A percentile compares a stretch with the other conserved stretches of the same genome.
Evolutionary conservation across 257 asterid genomes (phyloP).

Genomic region (Solanum lycopersicoides): DNA sequence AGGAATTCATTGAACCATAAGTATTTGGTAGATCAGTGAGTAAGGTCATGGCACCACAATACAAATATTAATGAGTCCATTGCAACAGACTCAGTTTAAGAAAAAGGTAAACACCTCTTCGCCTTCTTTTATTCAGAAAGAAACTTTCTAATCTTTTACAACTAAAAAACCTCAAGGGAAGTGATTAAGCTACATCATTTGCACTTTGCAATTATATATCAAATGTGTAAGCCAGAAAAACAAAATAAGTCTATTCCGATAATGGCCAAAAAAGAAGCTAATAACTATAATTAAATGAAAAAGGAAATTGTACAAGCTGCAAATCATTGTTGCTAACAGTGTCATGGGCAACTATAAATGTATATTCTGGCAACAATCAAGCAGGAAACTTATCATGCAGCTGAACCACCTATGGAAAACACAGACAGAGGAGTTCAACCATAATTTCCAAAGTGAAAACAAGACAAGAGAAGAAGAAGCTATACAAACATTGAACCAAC

Average conservation of each 20-base stretch:
- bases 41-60: background rate
- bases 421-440: background rate
- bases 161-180: background rate
- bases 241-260: background rate
- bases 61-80: background rate
- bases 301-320: background rate
- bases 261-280: background rate
- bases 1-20: background rate
- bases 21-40: background rate
- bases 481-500: background rate
- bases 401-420: background rate
- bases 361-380: background rate
- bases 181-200: background rate
- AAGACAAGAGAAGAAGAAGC: background rate
- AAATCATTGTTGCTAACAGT: background rate
- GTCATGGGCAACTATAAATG: background rate
- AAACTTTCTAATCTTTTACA: background rate
- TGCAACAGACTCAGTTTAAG: background rate
- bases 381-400: background rate
- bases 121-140: background rate
- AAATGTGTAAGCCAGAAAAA: background rate
- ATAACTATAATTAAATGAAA: background rate
- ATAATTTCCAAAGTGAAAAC: background rate
- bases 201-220: background rate
- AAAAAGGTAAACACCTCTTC: background rate